Evolutionary conservation across 768 basidiomycete species (phyloP).

Genomic region (Podaxis pistillaris): DNA sequence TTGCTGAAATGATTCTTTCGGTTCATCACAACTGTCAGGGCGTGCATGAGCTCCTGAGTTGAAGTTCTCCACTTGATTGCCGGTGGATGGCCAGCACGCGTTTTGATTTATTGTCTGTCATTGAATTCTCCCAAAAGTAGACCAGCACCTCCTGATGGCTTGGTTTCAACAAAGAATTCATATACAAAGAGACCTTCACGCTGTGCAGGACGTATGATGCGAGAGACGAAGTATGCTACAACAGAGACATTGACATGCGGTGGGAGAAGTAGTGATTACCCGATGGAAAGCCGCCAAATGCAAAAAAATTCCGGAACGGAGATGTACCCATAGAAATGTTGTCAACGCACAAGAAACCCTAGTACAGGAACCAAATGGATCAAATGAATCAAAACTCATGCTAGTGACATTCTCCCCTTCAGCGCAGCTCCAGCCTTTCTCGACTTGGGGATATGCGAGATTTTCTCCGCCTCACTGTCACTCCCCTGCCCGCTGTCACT

Average conservation of each 20-base stretch:
- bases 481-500: conserved; percentile 48
- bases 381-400: neutral
- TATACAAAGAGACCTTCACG: neutral
- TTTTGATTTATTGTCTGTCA: neutral
- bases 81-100: no score
- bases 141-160: no score
- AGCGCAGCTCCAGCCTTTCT: conserved; percentile 47
- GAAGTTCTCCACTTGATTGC: no score
- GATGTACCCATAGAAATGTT: neutral
- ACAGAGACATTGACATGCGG: neutral
- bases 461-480: conserved; percentile 29
- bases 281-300: no score
- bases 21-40: no score
- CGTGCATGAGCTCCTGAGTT: neutral
- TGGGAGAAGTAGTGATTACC: neutral
- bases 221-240: neutral
- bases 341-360: no score
- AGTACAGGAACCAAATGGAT: neutral
- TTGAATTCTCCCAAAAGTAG: no score
- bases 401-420: conserved; percentile 4
- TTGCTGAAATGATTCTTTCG: no score
- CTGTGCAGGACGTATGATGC: neutral
- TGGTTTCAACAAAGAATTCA: no score
- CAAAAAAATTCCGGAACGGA: neutral
- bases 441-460: conserved; percentile 61